These are phyloP conservation scores for Ganoderma multipileum DNA, from an alignment of 1,284 basidiomycete species.

Conservation along the genomic window DNA sequence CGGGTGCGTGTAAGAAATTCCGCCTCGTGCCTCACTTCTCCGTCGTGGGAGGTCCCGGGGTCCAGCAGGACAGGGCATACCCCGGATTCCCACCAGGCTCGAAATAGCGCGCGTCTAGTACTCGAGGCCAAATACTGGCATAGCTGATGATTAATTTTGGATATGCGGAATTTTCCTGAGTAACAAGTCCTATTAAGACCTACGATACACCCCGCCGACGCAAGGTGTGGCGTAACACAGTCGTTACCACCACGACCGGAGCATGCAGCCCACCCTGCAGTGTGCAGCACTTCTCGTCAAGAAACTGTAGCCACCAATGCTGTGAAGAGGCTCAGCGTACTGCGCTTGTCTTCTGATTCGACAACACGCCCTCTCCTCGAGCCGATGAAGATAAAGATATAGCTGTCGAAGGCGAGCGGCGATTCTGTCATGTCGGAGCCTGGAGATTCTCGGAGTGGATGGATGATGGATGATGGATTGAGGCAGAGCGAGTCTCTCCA, in stretches of 20 bases:
- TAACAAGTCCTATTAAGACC: too few species aligned
- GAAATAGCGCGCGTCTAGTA: background rate
- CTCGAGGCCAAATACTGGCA: too few species aligned
- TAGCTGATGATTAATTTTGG: too few species aligned
- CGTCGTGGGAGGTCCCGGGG: background rate
- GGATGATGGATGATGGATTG: too few species aligned
- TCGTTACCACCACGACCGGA: background rate
- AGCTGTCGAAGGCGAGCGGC: background rate
- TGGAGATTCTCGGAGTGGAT: background rate
- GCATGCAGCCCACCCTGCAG: background rate
- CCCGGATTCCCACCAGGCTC: background rate
- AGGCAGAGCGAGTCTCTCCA: background rate
- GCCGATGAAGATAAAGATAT: background rate
- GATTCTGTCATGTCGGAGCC: background rate
- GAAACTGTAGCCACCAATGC: background rate
- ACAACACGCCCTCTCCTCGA: background rate
- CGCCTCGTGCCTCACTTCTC: background rate
- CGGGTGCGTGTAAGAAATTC: background rate
- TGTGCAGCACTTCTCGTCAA: background rate
- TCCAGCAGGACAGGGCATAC: background rate
- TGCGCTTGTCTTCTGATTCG: too few species aligned
- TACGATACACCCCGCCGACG: too few species aligned
- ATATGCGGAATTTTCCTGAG: too few species aligned
- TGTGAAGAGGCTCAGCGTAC: background rate
- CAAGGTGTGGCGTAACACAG: background rate